Conservation (phyloP, 352 stramenopile genomes). For the Phytophthora quininea region DNA sequence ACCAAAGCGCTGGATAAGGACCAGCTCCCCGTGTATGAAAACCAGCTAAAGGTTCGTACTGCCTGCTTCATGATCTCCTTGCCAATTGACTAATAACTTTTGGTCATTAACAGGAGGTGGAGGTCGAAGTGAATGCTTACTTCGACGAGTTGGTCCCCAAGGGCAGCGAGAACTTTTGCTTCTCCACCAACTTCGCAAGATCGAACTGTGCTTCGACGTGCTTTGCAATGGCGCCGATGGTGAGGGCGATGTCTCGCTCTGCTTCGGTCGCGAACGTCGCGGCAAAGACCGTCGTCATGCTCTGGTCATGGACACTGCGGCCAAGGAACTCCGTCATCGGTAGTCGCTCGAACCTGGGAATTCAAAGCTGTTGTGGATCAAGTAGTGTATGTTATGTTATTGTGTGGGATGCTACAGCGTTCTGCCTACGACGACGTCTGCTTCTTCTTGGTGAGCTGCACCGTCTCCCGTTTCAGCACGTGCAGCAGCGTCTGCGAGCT, state of each 20-base stretch:
- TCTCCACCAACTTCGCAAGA: conserved; percentile 74
- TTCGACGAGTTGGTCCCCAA: conserved; percentile 64
- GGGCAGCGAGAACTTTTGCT: conserved; percentile 57
- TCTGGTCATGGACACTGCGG: conserved; percentile 66
- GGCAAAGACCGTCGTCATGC: conserved; percentile 76
- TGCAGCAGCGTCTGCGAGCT: conserved; percentile 94
- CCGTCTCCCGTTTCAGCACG: conserved; percentile 94
- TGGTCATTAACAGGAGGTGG: conserved; percentile 53
- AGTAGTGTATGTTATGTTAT: conserved; percentile 24
- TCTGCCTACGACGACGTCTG: conserved; percentile 77
- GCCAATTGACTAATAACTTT: conserved; percentile 7
- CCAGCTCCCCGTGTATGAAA: conserved; percentile 46
- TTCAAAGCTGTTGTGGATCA: background rate
- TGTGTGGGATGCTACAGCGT: conserved; percentile 3
- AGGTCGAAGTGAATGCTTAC: conserved; percentile 79
- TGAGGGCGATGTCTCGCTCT: conserved; percentile 38
- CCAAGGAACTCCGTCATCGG: conserved; percentile 66
- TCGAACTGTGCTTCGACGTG: conserved; percentile 72
- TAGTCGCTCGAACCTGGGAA: conserved; percentile 22
- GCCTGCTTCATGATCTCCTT: background rate
- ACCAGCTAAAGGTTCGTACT: conserved; percentile 64
- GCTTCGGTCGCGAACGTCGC: conserved; percentile 66
- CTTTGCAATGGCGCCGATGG: conserved; percentile 42
- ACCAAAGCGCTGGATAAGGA: conserved; percentile 40
- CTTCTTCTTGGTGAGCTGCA: conserved; percentile 96